phyloP scores from a whole-genome alignment of 768 basidiomycete species.

The Serendipita vermifera region DNA sequence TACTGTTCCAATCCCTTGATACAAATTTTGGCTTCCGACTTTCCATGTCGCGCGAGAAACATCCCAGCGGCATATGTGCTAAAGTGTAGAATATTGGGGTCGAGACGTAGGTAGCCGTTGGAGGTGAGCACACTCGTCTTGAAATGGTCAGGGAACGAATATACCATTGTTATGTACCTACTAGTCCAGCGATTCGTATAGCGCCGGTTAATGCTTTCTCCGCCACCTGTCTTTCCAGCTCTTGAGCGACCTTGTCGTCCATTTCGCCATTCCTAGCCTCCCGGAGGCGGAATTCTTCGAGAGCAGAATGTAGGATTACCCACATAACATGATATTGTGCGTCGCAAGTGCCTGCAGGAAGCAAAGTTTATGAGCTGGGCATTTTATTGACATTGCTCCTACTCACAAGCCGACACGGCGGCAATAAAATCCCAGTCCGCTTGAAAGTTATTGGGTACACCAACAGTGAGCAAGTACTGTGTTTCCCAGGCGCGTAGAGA shows the following conservation, averaged over 20 bases:
- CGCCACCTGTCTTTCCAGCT: slow-evolving; percentile 51
- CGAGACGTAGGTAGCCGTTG: slow-evolving; percentile 80
- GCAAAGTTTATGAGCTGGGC: slow-evolving; percentile 15
- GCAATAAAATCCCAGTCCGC: slow-evolving; percentile 83
- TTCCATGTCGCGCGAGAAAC: slow-evolving; percentile 67
- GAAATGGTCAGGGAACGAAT: not conserved
- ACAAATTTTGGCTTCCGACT: slow-evolving; percentile 71
- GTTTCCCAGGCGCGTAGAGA: slow-evolving; percentile 62
- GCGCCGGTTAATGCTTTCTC: slow-evolving; percentile 80
- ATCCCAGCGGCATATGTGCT: slow-evolving; percentile 74
- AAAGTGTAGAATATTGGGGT: slow-evolving; percentile 83
- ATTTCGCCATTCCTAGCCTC: slow-evolving; percentile 41
- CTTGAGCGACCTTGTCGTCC: slow-evolving; percentile 33
- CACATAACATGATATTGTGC: slow-evolving; percentile 88
- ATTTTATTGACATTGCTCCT: not conserved
- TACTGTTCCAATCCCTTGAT: slow-evolving; percentile 81
- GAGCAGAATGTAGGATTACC: slow-evolving; percentile 67
- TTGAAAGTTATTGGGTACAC: slow-evolving; percentile 75
- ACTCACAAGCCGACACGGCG: slow-evolving; percentile 50
- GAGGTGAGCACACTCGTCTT: slow-evolving; percentile 72
- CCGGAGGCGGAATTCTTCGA: slow-evolving; percentile 74
- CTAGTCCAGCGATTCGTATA: slow-evolving; percentile 77
- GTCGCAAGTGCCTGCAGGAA: slow-evolving; percentile 58
- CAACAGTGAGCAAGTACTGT: slow-evolving; percentile 59
- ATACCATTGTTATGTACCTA: slow-evolving; percentile 25